A percentile compares a stretch with the other conserved stretches of the same genome.
Evolutionary conservation across 768 basidiomycete genomes (phyloP).

Genomic region (Russula virescens): DNA sequence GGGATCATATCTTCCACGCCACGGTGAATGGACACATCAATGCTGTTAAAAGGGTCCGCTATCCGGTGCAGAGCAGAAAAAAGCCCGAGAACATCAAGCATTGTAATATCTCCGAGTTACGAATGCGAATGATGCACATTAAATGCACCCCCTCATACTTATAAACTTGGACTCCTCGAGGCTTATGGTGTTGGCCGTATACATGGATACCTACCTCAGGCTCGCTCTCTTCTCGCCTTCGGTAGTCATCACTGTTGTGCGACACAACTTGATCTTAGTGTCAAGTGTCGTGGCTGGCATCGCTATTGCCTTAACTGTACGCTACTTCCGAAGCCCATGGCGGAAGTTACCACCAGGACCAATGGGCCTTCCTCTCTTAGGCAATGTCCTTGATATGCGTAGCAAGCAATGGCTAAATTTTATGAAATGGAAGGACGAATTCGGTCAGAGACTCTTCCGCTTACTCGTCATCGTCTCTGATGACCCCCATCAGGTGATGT

Average conservation of each 20-base stretch:
- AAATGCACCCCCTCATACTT: background rate
- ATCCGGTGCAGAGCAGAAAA: no score
- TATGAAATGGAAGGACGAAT: constrained; percentile 16
- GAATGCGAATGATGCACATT: no score
- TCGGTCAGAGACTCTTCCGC: background rate
- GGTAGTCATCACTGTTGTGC: background rate
- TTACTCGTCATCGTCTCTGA: background rate
- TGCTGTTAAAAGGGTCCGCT: no score
- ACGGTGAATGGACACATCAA: no score
- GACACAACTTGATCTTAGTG: background rate
- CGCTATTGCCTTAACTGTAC: background rate
- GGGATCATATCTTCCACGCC: no score
- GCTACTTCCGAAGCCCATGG: constrained; percentile 22
- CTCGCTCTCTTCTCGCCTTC: background rate
- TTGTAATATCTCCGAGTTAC: no score
- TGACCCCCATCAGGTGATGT: constrained; percentile 14
- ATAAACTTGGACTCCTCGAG: background rate
- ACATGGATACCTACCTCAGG: background rate
- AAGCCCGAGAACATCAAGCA: no score
- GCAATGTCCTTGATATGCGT: constrained; percentile 16
- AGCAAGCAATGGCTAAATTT: constrained; percentile 22
- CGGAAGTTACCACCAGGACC: constrained; percentile 21
- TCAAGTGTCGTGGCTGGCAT: background rate
- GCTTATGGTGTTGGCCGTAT: background rate
- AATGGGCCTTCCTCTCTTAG: constrained; percentile 17